A percentile compares a stretch with the other conserved stretches of the same genome.
Conservation (phyloP, 257 asterid genomes). For the Paulownia fortunei region DNA sequence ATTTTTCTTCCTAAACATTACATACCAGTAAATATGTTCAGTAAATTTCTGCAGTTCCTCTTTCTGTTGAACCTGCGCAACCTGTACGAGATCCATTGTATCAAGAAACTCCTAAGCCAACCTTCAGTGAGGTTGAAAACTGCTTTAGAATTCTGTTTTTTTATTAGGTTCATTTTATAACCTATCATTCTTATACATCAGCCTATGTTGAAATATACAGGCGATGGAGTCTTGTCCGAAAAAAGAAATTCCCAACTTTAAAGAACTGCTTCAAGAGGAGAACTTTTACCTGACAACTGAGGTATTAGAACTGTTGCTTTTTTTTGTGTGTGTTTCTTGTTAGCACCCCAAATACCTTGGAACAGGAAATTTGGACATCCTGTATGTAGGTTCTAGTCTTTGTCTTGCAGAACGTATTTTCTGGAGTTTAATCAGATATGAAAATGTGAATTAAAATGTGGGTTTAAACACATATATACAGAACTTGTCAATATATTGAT, state of each 20-base stretch:
- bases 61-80: slow-evolving; percentile 62
- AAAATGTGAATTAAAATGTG: background rate
- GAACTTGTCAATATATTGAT: background rate
- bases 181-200: slow-evolving; percentile 7
- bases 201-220: slow-evolving; percentile 42
- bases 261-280: slow-evolving; percentile 78
- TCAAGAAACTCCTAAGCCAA: slow-evolving; percentile 77
- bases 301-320: slow-evolving; percentile 44
- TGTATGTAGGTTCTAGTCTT: background rate
- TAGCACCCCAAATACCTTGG: background rate
- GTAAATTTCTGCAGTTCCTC: slow-evolving; percentile 58
- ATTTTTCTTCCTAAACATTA: background rate
- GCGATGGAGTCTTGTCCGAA: slow-evolving; percentile 79
- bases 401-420: background rate
- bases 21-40: background rate
- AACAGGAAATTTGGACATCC: slow-evolving; percentile 3
- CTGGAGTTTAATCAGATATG: background rate
- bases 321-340: slow-evolving; percentile 2
- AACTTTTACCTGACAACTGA: slow-evolving; percentile 85
- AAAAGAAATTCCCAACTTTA: slow-evolving; percentile 70
- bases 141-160: slow-evolving; percentile 5
- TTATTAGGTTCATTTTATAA: background rate
- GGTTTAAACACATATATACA: background rate
- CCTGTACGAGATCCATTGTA: slow-evolving; percentile 74
- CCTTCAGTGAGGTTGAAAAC: slow-evolving; percentile 64